A percentile compares a stretch with the other conserved stretches of the same genome.
Evolutionary conservation across 257 asterid species (phyloP).

Genomic region (Prunella vulgaris): DNA sequence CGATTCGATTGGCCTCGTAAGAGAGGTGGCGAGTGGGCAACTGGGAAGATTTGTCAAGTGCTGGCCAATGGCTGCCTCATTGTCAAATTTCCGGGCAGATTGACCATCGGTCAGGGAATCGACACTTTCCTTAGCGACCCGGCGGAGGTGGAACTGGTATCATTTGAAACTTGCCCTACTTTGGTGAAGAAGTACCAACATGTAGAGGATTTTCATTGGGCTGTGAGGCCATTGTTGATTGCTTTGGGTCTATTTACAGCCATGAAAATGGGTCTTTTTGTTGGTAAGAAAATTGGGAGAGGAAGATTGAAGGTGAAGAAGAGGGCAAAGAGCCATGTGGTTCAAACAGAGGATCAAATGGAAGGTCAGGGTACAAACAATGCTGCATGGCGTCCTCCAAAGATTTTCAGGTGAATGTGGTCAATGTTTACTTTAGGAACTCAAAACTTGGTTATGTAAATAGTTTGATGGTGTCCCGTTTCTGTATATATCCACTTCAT

Average conservation of each 20-base stretch:
- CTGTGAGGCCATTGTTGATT: slow-evolving; percentile 66
- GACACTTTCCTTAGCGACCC: slow-evolving; percentile 65
- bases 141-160: slow-evolving; percentile 66
- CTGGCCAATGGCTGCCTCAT: slow-evolving; percentile 78
- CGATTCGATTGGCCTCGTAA: slow-evolving; percentile 79
- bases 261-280: slow-evolving; percentile 59
- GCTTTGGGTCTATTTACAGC: slow-evolving; percentile 75
- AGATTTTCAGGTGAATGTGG: slow-evolving; percentile 46
- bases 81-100: slow-evolving; percentile 65
- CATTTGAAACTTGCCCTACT: slow-evolving; percentile 48
- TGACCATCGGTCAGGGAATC: slow-evolving; percentile 36
- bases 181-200: slow-evolving; percentile 74
- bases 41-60: slow-evolving; percentile 57
- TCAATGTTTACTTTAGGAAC: background rate
- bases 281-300: slow-evolving; percentile 53
- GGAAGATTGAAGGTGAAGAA: slow-evolving; percentile 35
- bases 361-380: slow-evolving; percentile 35
- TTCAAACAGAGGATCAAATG: slow-evolving; percentile 31
- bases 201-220: slow-evolving; percentile 92
- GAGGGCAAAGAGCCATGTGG: slow-evolving; percentile 16
- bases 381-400: slow-evolving; percentile 59
- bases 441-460: slow-evolving; percentile 27
- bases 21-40: slow-evolving; percentile 59
- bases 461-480: slow-evolving; percentile 12
- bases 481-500: background rate